phyloP scores from a whole-genome alignment of 164 flowering plant species.

The Berberis vulgaris region DNA sequence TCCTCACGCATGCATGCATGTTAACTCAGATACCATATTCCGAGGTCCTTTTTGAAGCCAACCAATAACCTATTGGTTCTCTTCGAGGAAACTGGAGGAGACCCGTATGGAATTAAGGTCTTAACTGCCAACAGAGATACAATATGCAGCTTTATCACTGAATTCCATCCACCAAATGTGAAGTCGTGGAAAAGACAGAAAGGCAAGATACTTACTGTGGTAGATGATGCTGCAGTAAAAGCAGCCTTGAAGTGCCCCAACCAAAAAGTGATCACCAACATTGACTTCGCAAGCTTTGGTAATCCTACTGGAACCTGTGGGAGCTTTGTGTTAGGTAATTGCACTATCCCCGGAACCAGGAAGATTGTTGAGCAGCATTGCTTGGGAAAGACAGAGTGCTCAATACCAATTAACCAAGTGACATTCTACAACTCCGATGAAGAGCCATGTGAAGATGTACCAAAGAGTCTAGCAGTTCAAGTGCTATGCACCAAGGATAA shows the following conservation, averaged over 20 bases:
- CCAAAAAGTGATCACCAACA: background rate
- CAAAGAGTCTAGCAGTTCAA: conserved; percentile 65
- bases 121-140: conserved; percentile 48
- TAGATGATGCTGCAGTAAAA: conserved; percentile 22
- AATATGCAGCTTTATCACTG: conserved; percentile 52
- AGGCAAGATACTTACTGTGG: conserved; percentile 22
- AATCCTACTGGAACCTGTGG: background rate
- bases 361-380: background rate
- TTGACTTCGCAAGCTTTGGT: background rate
- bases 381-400: background rate
- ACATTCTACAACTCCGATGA: conserved; percentile 23
- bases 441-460: conserved; percentile 27
- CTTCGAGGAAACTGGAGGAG: conserved; percentile 63
- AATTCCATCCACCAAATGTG: conserved; percentile 44
- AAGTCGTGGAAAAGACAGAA: conserved; percentile 41
- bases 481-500: conserved; percentile 10
- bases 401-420: background rate
- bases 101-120: conserved; percentile 34
- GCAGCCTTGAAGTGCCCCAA: conserved; percentile 1
- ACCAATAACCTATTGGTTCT: conserved; percentile 59
- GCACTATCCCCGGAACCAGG: background rate
- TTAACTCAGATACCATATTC: conserved; percentile 63
- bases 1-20: background rate
- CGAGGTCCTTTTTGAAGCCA: conserved; percentile 70
- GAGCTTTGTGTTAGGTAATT: background rate